These are phyloP conservation scores for Passalora sequoiae DNA, from an alignment of 2,329 filamentous ascomycete species.

Conservation along the genomic window DNA sequence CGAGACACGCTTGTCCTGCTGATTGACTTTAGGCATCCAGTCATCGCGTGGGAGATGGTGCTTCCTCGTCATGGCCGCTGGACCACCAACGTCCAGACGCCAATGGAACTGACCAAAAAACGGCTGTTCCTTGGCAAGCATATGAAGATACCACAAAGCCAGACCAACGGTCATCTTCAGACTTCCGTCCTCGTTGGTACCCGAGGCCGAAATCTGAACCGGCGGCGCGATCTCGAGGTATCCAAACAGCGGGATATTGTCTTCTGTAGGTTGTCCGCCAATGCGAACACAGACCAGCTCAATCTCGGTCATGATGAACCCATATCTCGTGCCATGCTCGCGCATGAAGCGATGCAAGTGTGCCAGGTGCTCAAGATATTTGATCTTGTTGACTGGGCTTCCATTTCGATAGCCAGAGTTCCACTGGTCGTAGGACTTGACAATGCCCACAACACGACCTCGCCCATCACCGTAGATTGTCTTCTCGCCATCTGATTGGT, in stretches of 20 bases:
- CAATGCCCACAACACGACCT: conserved; percentile 71
- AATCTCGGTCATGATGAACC: conserved; percentile 94
- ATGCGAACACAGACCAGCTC: conserved; percentile 87
- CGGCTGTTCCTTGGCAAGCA: conserved; percentile 60
- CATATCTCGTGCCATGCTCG: conserved; percentile 86
- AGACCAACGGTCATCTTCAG: conserved; percentile 63
- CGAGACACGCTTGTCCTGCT: conserved; percentile 69
- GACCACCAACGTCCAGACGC: conserved; percentile 68
- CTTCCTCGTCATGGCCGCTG: conserved; percentile 65
- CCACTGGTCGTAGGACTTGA: conserved; percentile 89
- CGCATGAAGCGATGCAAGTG: conserved; percentile 90
- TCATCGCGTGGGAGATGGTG: conserved; percentile 64
- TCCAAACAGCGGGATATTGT: conserved; percentile 71
- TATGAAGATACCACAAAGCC: conserved; percentile 72
- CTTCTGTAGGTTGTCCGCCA: conserved; percentile 47
- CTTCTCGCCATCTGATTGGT: conserved; percentile 49
- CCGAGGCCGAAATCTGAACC: conserved; percentile 45
- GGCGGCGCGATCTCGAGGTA: conserved; percentile 68
- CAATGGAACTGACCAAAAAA: conserved; percentile 56
- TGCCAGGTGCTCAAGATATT: conserved; percentile 80
- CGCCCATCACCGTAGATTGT: conserved; percentile 44
- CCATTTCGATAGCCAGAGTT: conserved; percentile 91
- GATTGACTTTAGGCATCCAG: conserved; percentile 71
- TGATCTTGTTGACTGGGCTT: conserved; percentile 75
- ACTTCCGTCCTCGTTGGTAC: conserved; percentile 35